Conservation (phyloP, 441 rosid genomes). For the Syzygium syzygioides region DNA sequence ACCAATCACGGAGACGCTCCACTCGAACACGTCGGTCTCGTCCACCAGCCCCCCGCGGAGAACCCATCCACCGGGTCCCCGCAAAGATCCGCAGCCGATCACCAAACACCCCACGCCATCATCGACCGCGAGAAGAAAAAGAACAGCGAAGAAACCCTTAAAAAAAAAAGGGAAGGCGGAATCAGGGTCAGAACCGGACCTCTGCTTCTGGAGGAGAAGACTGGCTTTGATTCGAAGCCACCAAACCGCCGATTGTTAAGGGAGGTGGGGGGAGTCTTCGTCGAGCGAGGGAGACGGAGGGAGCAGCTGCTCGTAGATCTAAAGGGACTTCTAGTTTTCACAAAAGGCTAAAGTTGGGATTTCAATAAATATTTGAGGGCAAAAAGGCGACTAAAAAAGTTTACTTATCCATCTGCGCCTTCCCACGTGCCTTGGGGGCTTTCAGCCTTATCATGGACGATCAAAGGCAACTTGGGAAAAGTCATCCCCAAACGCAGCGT, state of each 20-base stretch:
- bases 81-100: constrained; percentile 45
- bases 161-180: background rate
- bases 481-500: too few relatives aligned
- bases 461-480: too few relatives aligned
- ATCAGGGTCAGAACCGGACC: constrained; percentile 11
- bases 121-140: background rate
- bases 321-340: too few relatives aligned
- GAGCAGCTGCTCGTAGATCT: too few relatives aligned
- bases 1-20: constrained; percentile 65
- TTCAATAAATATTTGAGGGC: too few relatives aligned
- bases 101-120: background rate
- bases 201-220: constrained; percentile 48
- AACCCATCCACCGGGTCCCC: constrained; percentile 68
- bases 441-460: too few relatives aligned
- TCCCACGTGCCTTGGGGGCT: too few relatives aligned
- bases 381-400: too few relatives aligned
- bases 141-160: background rate
- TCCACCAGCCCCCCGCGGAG: constrained; percentile 68
- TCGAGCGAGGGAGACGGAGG: background rate
- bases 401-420: too few relatives aligned
- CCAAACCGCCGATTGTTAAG: constrained; percentile 4
- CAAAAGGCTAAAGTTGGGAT: too few relatives aligned
- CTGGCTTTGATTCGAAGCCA: constrained; percentile 55
- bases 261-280: background rate
- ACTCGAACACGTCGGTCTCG: constrained; percentile 61